Evolutionary conservation across 257 asterid genomes (phyloP).

Genomic region (Solanum piurae): DNA sequence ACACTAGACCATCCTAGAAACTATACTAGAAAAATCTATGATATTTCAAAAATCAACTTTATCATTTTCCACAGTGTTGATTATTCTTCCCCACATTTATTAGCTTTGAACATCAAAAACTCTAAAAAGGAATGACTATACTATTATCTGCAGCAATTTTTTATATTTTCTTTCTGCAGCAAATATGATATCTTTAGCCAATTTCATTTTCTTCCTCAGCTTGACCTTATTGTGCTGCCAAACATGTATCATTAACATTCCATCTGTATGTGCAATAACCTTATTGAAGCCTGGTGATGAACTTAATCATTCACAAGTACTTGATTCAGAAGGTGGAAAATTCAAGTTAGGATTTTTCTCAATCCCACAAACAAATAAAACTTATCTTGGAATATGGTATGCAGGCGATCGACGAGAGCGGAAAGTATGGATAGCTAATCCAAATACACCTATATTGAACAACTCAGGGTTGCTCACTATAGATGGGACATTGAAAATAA

Average conservation of each 20-base stretch:
- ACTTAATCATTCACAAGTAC: not conserved
- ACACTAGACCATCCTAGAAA: too few relatives aligned
- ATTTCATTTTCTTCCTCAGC: not conserved
- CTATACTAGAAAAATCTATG: too few relatives aligned
- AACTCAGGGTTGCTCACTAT: not conserved
- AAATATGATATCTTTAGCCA: not conserved
- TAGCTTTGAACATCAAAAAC: not conserved
- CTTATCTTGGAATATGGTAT: not conserved
- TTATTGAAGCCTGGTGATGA: not conserved
- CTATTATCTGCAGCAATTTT: not conserved
- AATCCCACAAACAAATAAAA: not conserved
- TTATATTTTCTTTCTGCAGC: not conserved
- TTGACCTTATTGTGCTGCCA: not conserved
- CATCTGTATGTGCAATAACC: not conserved
- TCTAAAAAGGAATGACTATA: not conserved
- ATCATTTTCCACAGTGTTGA: not conserved
- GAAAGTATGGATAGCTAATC: not conserved
- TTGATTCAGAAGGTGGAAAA: not conserved
- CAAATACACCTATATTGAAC: not conserved
- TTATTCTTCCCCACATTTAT: not conserved
- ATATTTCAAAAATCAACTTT: too few relatives aligned
- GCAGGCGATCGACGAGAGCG: not conserved
- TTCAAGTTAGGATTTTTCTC: not conserved
- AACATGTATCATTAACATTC: not conserved
- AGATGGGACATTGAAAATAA: not conserved